A percentile compares a stretch with the other conserved stretches of the same genome.
Evolutionary conservation across 108 stramenopile genomes (phyloP).

Genomic region (Cyclotella baltica): DNA sequence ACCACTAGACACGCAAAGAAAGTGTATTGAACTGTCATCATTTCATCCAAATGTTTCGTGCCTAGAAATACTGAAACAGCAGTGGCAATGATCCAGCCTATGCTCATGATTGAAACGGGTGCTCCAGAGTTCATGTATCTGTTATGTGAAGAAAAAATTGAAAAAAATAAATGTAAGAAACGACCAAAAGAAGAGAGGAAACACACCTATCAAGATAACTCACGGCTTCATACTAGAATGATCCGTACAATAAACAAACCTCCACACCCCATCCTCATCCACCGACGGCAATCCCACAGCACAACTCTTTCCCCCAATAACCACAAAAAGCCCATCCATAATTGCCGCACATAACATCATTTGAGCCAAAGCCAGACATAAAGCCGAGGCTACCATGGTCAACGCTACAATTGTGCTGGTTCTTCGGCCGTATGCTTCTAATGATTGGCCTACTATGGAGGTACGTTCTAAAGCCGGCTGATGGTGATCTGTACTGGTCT

Average conservation of each 20-base stretch:
- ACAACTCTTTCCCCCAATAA: constrained; percentile 36
- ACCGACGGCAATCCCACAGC: constrained; percentile 28
- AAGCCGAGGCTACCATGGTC: constrained; percentile 47
- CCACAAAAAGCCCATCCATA: constrained; percentile 46
- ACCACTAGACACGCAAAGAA: constrained; percentile 40
- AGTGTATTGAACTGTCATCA: constrained; percentile 43
- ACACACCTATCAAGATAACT: neutral
- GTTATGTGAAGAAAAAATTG: neutral
- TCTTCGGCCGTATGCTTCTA: constrained; percentile 27
- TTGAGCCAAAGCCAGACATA: constrained; percentile 35
- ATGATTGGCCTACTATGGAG: constrained; percentile 45
- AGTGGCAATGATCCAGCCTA: constrained; percentile 39
- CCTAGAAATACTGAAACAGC: constrained; percentile 31
- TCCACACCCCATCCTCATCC: neutral
- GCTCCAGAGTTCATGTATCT: constrained; percentile 40
- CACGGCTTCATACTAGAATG: constrained; percentile 44
- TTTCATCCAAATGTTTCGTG: constrained; percentile 44
- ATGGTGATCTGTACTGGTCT: neutral
- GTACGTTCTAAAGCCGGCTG: constrained; percentile 33
- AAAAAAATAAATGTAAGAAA: neutral
- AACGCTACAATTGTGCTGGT: constrained; percentile 33
- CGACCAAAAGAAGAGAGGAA: neutral
- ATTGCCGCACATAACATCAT: constrained; percentile 51
- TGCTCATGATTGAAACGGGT: constrained; percentile 32
- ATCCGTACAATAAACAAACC: constrained; percentile 35